phyloP scores from a whole-genome alignment of 345 rosid species.

The Chamaenerion angustifolium region DNA sequence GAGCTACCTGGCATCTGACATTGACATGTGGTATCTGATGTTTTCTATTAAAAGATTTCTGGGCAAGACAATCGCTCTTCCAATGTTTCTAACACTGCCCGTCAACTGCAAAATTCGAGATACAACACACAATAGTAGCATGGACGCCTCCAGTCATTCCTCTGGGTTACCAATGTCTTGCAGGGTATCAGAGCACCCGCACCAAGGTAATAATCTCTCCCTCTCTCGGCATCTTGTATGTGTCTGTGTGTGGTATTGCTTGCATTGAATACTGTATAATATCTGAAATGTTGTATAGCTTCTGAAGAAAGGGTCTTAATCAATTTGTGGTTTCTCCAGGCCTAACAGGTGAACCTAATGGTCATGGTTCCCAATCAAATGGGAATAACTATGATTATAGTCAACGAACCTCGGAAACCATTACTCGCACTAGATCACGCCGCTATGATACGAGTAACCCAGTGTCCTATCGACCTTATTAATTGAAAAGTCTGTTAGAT shows the following conservation, averaged over 20 bases:
- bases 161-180: constrained; percentile 20
- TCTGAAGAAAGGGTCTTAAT: constrained; percentile 6
- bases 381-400: constrained; percentile 38
- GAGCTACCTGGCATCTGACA: not conserved
- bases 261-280: not conserved
- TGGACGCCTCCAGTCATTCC: constrained; percentile 23
- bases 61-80: constrained; percentile 60
- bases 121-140: constrained; percentile 12
- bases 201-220: constrained; percentile 21
- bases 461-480: constrained; percentile 19
- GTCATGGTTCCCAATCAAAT: constrained; percentile 33
- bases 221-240: not conserved
- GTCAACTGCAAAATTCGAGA: constrained; percentile 23
- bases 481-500: constrained; percentile 5
- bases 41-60: constrained; percentile 39
- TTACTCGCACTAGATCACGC: constrained; percentile 41
- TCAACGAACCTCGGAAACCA: constrained; percentile 46
- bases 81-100: constrained; percentile 12
- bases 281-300: not conserved
- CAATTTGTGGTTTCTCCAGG: constrained; percentile 47
- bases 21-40: constrained; percentile 5
- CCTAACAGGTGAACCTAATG: constrained; percentile 29
- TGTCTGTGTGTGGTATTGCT: not conserved
- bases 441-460: constrained; percentile 33
- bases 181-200: constrained; percentile 22